Evolutionary conservation across 371 early-diverging fungal genomes (phyloP).

Genomic region (Coemansia sp.): DNA sequence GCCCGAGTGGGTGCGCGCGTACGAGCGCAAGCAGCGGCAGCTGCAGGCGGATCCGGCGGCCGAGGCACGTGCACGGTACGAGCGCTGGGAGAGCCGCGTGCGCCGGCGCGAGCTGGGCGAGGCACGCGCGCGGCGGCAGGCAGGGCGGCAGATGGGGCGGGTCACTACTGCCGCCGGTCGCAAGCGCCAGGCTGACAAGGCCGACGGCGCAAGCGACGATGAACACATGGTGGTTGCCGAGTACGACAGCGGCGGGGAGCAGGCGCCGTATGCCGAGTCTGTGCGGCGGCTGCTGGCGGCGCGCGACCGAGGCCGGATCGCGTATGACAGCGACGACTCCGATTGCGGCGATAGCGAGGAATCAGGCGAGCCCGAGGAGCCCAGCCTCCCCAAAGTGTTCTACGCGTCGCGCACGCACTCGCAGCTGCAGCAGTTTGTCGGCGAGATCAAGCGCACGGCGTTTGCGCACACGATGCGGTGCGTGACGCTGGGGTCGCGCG

Average conservation of each 20-base stretch:
- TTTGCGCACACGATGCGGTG: constrained; percentile 60
- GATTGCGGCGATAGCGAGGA: constrained; percentile 5
- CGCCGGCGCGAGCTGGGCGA: constrained; percentile 2
- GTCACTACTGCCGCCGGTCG: neutral
- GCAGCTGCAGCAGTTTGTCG: constrained; percentile 89
- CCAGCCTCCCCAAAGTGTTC: constrained; percentile 57
- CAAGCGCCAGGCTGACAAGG: neutral
- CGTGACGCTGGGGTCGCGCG: constrained; percentile 84
- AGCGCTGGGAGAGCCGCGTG: neutral
- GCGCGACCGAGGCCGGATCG: constrained; percentile 3
- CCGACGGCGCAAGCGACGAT: constrained; percentile 12
- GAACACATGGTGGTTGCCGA: constrained; percentile 24
- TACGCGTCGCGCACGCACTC: constrained; percentile 92
- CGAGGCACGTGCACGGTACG: neutral
- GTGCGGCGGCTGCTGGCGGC: constrained; percentile 24
- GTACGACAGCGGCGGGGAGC: constrained; percentile 22
- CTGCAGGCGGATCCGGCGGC: neutral
- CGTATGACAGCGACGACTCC: constrained; percentile 23
- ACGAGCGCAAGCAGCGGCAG: constrained; percentile 29
- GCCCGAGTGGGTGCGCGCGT: constrained; percentile 49
- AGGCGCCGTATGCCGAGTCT: constrained; percentile 14
- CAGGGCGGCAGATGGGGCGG: neutral
- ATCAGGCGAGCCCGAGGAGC: constrained; percentile 13
- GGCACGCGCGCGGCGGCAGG: neutral
- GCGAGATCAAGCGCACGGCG: constrained; percentile 80